Base-by-base conservation (phyloP, 129 eudicot genomes). In the Chrysanthemum makinoi region DNA sequence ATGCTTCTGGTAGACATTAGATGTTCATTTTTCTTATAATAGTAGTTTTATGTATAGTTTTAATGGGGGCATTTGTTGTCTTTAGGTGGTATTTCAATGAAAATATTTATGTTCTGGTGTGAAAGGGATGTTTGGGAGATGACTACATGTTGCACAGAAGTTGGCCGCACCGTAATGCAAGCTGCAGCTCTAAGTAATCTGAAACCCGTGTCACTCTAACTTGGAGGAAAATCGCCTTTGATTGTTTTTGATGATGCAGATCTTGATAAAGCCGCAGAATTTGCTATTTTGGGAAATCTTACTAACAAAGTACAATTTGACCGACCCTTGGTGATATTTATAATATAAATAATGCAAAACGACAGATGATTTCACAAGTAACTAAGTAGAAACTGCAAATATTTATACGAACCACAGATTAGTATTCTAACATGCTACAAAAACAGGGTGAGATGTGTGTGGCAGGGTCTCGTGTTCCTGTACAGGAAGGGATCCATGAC, bases 161-260 rank as follows among this genome's bases (percentile, higher is more conserved):
- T 87, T 47, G 97, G 97, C 0, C 83, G 88, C 2, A 68, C 66
- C 0, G 72, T 91, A 75, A 83, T 91, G 94, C 83, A 86, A 61
- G 91, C 91, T 44, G 93, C 97, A 18, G 96, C 97, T 9, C 15
- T 15, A 17, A 91, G 97, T 87, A 91, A 91, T 75, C 28, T 91
- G 74, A 91, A 91, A 74, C 83, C 89, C 0, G 97, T 91, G 14
- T 65, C 86, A 5, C 84, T 91, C 7, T 96, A 88, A 71, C 80
- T 91, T 2, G 96, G 96, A 72, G 97, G 97, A 10, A 91, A 91
- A 68, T 84, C 88, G 26, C 97, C 97, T 3, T 74, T 84, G 62
- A 74, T 91, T 5, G 73, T 91, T 46, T 91, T 87, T 19, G 91
- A 88, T 24, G 97, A 91, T 70, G 97, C 86, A 0, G 96, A 88